phyloP scores from a whole-genome alignment of 768 basidiomycete species.

The Aureoboletus auriporus region DNA sequence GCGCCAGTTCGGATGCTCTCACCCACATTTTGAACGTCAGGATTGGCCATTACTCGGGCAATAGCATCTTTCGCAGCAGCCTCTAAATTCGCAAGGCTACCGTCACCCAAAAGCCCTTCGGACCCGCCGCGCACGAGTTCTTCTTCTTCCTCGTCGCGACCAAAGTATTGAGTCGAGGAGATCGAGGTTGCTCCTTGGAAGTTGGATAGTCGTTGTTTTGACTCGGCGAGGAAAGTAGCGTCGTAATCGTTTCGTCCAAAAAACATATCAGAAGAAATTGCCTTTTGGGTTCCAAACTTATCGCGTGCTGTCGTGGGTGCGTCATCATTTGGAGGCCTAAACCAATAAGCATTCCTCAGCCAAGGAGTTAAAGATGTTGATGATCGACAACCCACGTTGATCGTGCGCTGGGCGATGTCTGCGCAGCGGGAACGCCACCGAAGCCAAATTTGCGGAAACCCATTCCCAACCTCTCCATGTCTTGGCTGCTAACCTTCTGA shows the following conservation, averaged over 20 bases:
- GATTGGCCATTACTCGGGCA: slow-evolving; percentile 70
- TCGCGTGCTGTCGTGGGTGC: slow-evolving; percentile 79
- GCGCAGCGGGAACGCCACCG: slow-evolving; percentile 69
- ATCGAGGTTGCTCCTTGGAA: slow-evolving; percentile 94
- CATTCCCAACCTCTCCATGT: slow-evolving; percentile 58
- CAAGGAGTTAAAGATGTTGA: background rate
- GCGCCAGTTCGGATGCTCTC: slow-evolving; percentile 78
- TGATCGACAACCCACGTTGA: slow-evolving; percentile 30
- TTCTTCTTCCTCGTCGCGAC: slow-evolving; percentile 82
- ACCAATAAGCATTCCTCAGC: background rate
- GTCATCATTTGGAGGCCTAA: slow-evolving; percentile 42
- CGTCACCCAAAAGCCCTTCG: slow-evolving; percentile 50
- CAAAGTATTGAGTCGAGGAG: slow-evolving; percentile 96
- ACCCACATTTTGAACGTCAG: slow-evolving; percentile 82
- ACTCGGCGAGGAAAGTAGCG: slow-evolving; percentile 63
- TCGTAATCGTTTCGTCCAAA: slow-evolving; percentile 91
- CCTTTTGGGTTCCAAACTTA: slow-evolving; percentile 90
- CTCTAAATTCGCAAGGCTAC: slow-evolving; percentile 52
- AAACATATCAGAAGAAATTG: slow-evolving; percentile 97
- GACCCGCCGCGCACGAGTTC: slow-evolving; percentile 37
- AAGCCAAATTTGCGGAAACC: slow-evolving; percentile 81
- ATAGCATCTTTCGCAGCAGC: slow-evolving; percentile 73
- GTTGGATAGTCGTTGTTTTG: slow-evolving; percentile 71
- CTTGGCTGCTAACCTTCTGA: slow-evolving; percentile 42
- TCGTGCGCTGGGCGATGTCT: slow-evolving; percentile 46